Percentiles rank a stretch among this genome's conserved stretches.
Evolutionary conservation across 768 basidiomycete species (phyloP).

Genomic region (Mycena filopes): DNA sequence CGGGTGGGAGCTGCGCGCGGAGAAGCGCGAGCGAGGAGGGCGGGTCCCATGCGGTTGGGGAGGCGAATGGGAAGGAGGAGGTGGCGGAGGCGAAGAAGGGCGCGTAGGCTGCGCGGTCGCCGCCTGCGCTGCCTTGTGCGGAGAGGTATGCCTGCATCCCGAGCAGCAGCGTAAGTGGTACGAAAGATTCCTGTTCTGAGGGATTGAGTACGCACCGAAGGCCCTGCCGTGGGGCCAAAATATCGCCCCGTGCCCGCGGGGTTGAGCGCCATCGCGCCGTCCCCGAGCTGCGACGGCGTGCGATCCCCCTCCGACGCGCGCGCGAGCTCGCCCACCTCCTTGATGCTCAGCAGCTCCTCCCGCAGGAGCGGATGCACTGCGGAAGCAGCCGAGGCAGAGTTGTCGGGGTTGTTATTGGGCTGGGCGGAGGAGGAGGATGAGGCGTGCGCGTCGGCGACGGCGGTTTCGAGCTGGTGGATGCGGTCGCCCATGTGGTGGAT

Average conservation of each 20-base stretch:
- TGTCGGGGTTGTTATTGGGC: no score
- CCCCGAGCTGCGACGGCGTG: no score
- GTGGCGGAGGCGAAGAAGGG: neutral
- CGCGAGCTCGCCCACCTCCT: neutral
- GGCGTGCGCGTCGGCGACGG: constrained; percentile 5
- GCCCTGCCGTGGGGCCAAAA: constrained; percentile 25
- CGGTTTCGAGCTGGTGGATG: constrained; percentile 18
- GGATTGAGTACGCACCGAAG: constrained; percentile 12
- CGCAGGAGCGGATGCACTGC: no score
- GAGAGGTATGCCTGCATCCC: constrained; percentile 21
- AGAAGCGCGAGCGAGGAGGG: neutral
- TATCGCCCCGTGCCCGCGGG: constrained; percentile 13
- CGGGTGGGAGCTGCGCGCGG: constrained; percentile 8
- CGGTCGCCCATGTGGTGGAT: constrained; percentile 19
- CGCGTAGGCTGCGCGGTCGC: neutral
- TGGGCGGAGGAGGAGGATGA: no score
- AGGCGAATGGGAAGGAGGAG: constrained; percentile 1
- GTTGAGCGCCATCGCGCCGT: constrained; percentile 8
- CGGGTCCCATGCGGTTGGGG: constrained; percentile 2
- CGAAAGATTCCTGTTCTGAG: no score
- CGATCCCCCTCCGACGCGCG: neutral
- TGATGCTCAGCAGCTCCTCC: constrained; percentile 4
- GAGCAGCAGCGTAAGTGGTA: no score
- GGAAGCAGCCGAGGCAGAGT: no score
- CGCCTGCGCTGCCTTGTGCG: constrained; percentile 8